Percentiles rank a stretch among this genome's conserved stretches.
Evolutionary conservation across 768 basidiomycete genomes (phyloP).

Genomic region (Galerina marginata): DNA sequence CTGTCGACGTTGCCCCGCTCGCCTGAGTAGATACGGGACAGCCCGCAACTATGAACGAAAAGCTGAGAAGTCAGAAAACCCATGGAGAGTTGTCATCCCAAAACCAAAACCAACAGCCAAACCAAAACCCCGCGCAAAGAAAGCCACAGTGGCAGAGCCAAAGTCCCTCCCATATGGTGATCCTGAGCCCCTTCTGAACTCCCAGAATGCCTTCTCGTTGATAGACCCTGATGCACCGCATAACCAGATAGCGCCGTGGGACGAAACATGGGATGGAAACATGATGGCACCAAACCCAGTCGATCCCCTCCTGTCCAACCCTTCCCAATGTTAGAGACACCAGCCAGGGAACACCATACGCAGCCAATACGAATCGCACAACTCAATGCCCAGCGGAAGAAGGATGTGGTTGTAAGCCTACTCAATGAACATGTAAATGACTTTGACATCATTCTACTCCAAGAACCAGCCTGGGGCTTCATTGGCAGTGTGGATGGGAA

Average conservation of each 20-base stretch:
- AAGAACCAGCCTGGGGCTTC: conserved; percentile 30
- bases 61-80: conserved; percentile 11
- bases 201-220: too few species aligned
- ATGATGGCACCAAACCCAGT: too few species aligned
- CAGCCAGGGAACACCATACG: not conserved
- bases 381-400: conserved; percentile 24
- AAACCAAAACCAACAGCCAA: conserved; percentile 3
- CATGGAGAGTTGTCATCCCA: conserved; percentile 8
- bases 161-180: too few species aligned
- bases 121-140: too few species aligned
- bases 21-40: conserved; percentile 15
- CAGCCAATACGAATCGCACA: conserved; percentile 20
- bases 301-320: too few species aligned
- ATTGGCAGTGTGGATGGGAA: conserved; percentile 20
- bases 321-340: not conserved
- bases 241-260: too few species aligned
- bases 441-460: conserved; percentile 29
- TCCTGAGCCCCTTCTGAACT: too few species aligned
- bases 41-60: conserved; percentile 7
- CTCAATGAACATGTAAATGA: conserved; percentile 21
- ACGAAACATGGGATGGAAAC: too few species aligned
- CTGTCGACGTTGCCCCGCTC: conserved; percentile 11
- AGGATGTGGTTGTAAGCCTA: conserved; percentile 10
- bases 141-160: too few species aligned
- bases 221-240: too few species aligned